Evolutionary conservation across 1,284 basidiomycete genomes (phyloP).

Genomic region (Lentinula novae-zelandiae): DNA sequence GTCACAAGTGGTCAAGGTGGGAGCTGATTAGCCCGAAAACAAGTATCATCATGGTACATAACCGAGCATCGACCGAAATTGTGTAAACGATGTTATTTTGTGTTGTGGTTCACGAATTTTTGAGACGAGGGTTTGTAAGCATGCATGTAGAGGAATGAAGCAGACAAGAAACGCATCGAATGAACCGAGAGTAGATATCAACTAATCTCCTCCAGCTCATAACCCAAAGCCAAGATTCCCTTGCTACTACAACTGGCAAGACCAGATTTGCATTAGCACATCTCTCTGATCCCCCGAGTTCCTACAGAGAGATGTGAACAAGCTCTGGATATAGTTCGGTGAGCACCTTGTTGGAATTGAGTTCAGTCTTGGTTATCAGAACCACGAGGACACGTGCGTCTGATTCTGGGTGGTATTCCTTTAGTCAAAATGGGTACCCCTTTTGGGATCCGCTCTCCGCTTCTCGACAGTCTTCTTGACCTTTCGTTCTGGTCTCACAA

Average conservation of each 20-base stretch:
- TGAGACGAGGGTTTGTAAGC: neutral
- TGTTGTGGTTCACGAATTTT: neutral
- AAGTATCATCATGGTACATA: neutral
- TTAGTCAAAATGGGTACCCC: slow-evolving; percentile 74
- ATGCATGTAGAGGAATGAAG: neutral
- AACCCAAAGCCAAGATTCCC: no score
- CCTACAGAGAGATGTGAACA: neutral
- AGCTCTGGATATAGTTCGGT: neutral
- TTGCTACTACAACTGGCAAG: neutral
- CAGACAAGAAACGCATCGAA: neutral
- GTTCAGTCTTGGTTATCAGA: neutral
- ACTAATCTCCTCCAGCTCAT: no score
- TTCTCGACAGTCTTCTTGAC: slow-evolving; percentile 83
- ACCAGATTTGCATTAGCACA: neutral
- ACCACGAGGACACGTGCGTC: neutral
- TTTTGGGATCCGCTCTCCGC: slow-evolving; percentile 79
- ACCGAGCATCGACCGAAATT: neutral
- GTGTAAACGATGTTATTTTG: neutral
- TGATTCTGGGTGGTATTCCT: neutral
- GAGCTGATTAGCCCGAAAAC: neutral
- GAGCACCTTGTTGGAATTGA: neutral
- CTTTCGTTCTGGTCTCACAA: slow-evolving; percentile 85
- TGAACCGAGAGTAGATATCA: no score
- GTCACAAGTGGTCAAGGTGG: neutral
- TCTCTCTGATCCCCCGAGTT: neutral